Base-by-base conservation (phyloP, 1,284 basidiomycete genomes). In the Austroboletus sp. region DNA sequence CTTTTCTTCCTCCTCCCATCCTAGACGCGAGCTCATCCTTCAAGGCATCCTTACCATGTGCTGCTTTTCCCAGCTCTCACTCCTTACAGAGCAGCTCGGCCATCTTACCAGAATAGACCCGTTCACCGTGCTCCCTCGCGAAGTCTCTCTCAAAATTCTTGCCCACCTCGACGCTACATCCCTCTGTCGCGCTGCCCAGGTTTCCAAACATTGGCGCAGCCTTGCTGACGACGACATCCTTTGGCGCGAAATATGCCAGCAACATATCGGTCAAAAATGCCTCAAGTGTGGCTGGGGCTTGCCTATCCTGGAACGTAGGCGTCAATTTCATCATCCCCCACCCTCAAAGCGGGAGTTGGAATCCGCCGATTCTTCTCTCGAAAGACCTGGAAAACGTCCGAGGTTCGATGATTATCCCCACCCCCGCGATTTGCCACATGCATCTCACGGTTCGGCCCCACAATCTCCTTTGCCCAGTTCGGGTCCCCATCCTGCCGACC, bases 1-100 rank as follows among this genome's bases (percentile, higher is more conserved):
- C 57, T 99, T 99, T 69, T 96, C 92, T 10, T 90, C 90, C 0
- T 96, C 95, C 1, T 83, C 92, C 0, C 92, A 96, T 59, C 80
- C 86, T 9, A 82, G 90, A 29, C 80, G 95, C 33, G 89, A 89
- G 33, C 80, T 98, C 60, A 98, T 98, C 61, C 83, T 99, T 38
- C 91, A 92, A 60, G 95, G 95, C 26, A 79, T 99, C 49, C 82
- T 99, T 57, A 98, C 96, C n/a, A 98, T 98, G 90, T 98, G 95
- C 67, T 98, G 95, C 70, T 98, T 96, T 72, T 91, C 91, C 32
- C 95, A 98, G 61, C 83, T 98, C n/a, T 97, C 95, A 17, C 86
- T 98, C 46, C 82, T 99, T 40, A 89, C 91, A 12, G 90, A 96
- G 52, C 89, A 94, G 48, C 84, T 98, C 46, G 75, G 83, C 19